Evolutionary conservation across 2,329 filamentous ascomycete genomes (phyloP).

Genomic region (Zymoseptoria crescenta): DNA sequence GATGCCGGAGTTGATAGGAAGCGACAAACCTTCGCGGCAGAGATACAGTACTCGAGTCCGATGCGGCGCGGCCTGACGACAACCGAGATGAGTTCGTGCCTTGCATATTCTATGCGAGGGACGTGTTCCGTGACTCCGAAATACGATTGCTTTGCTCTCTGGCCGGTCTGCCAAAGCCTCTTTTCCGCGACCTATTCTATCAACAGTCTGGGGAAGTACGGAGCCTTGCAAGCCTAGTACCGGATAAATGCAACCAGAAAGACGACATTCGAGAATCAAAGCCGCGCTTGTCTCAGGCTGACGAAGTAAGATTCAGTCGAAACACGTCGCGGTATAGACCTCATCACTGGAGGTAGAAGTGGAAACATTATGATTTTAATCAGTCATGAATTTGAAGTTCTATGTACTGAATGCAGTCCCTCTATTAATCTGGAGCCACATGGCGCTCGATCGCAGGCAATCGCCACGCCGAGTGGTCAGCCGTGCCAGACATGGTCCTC

Average conservation of each 20-base stretch:
- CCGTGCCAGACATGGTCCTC: neutral
- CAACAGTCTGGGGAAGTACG: neutral
- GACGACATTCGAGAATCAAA: neutral
- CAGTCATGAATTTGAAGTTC: neutral
- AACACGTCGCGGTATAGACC: too few species aligned
- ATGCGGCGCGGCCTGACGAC: neutral
- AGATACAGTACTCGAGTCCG: neutral
- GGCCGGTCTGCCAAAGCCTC: neutral
- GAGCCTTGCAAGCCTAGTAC: neutral
- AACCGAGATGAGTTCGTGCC: neutral
- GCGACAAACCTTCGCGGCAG: neutral
- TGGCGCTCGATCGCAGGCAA: neutral
- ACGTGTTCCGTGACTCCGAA: neutral
- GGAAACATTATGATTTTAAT: neutral
- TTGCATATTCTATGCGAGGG: neutral
- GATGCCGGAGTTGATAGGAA: neutral
- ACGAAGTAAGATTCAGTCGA: neutral
- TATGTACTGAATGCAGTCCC: neutral
- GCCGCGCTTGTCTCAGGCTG: neutral
- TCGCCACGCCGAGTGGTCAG: too few species aligned
- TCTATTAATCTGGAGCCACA: neutral
- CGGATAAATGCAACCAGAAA: neutral
- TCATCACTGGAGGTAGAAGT: neutral
- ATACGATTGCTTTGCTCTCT: neutral
- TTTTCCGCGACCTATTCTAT: neutral